Evolutionary conservation across 2,329 filamentous ascomycete species (phyloP).

Genomic region (Pseudocercospora macadamiae): DNA sequence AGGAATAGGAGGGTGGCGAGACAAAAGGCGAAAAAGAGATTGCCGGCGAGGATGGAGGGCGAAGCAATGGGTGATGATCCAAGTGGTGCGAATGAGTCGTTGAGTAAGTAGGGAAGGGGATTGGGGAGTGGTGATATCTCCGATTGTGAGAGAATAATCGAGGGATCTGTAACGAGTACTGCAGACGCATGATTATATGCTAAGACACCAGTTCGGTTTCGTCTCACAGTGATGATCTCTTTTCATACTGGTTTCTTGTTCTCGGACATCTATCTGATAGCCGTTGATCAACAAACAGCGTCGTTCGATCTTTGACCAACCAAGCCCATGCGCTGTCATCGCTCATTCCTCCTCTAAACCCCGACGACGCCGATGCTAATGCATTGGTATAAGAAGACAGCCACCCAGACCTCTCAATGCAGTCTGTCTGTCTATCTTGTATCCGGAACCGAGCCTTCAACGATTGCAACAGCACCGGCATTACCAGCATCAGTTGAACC

Average conservation of each 20-base stretch:
- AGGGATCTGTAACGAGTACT: too few species aligned
- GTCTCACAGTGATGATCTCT: background rate
- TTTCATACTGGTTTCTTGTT: background rate
- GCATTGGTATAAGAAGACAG: background rate
- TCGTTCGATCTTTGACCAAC: background rate
- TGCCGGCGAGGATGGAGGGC: background rate
- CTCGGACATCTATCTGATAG: background rate
- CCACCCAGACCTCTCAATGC: background rate
- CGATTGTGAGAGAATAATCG: too few species aligned
- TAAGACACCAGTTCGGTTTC: too few species aligned
- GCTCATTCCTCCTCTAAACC: background rate
- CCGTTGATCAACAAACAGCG: too few species aligned
- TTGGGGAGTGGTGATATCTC: background rate
- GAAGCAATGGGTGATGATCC: background rate
- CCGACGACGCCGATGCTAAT: constrained; percentile 15
- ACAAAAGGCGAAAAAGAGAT: too few species aligned
- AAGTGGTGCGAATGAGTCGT: too few species aligned
- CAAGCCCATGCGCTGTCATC: background rate
- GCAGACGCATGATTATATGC: too few species aligned
- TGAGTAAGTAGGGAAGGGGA: background rate
- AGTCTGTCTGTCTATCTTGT: constrained; percentile 11
- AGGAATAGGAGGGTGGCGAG: too few species aligned
- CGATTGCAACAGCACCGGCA: constrained; percentile 34
- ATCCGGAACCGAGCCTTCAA: constrained; percentile 34
- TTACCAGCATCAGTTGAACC: constrained; percentile 35